These are phyloP conservation scores for Pseudozyma pruni DNA, from an alignment of 1,284 basidiomycete species.

Conservation along the genomic window DNA sequence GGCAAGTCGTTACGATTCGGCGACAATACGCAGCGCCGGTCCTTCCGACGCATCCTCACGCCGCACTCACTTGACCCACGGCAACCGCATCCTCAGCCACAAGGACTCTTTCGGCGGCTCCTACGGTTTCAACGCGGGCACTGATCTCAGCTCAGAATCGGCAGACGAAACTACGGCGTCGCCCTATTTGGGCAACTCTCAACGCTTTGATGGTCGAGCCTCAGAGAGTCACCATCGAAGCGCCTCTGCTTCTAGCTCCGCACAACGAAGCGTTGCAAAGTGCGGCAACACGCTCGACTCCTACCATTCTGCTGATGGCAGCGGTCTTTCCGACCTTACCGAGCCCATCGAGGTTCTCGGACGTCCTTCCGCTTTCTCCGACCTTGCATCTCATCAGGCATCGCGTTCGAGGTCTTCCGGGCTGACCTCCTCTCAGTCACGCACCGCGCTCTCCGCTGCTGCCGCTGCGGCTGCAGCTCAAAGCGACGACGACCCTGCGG, in stretches of 20 bases:
- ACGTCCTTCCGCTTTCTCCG: slow-evolving; percentile 12
- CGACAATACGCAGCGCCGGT: slow-evolving; percentile 9
- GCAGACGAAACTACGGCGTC: slow-evolving; percentile 15
- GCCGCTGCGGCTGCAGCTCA: slow-evolving; percentile 17
- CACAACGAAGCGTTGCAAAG: slow-evolving; percentile 1
- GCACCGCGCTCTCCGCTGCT: slow-evolving; percentile 23
- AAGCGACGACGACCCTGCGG: slow-evolving; percentile 7
- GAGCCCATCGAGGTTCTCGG: slow-evolving; percentile 40
- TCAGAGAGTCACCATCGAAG: slow-evolving; percentile 23
- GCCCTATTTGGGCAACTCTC: neutral
- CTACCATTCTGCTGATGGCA: neutral
- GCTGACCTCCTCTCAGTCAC: slow-evolving; percentile 13
- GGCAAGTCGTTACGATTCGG: slow-evolving; percentile 11
- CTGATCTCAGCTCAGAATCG: slow-evolving; percentile 16
- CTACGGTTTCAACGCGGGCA: slow-evolving; percentile 15
- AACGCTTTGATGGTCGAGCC: neutral
- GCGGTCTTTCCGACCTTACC: slow-evolving; percentile 12
- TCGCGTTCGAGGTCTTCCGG: slow-evolving; percentile 4
- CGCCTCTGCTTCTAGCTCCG: slow-evolving; percentile 19
- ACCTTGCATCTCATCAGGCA: neutral
- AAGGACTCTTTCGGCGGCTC: slow-evolving; percentile 48
- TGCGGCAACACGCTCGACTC: neutral
- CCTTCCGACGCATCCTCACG: slow-evolving; percentile 17
- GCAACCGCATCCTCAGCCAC: slow-evolving; percentile 29
- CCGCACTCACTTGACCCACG: slow-evolving; percentile 20